phyloP scores from a whole-genome alignment of 106 monocot species.

The Apostasia ramifera region DNA sequence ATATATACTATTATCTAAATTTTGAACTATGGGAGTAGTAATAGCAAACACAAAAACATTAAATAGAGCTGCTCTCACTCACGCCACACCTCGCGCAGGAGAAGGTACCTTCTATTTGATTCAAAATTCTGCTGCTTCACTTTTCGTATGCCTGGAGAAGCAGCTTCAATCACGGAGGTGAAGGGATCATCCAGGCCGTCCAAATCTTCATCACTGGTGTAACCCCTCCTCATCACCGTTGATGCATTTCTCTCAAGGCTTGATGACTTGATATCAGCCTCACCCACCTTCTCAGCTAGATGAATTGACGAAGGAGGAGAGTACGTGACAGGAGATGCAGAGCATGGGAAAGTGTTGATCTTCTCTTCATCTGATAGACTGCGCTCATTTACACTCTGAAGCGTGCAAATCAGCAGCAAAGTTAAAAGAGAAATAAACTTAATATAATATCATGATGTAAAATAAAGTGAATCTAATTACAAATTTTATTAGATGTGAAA shows the following conservation, averaged over 20 bases:
- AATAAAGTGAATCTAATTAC: too few relatives aligned
- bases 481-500: too few relatives aligned
- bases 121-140: background rate
- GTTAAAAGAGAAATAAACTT: too few relatives aligned
- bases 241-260: conserved; percentile 48
- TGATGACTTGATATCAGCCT: conserved; percentile 20
- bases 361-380: conserved; percentile 24
- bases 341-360: conserved; percentile 44
- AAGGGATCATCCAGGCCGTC: conserved; percentile 70
- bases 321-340: conserved; percentile 55
- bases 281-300: conserved; percentile 53
- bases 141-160: conserved; percentile 8
- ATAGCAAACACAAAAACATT: too few relatives aligned
- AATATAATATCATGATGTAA: too few relatives aligned
- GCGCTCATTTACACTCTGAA: conserved; percentile 47
- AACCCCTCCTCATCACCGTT: conserved; percentile 56
- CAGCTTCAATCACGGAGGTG: conserved; percentile 42
- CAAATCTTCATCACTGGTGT: conserved; percentile 92
- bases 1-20: too few relatives aligned
- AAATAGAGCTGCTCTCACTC: conserved; percentile 10
- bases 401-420: too few relatives aligned
- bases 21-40: too few relatives aligned
- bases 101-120: conserved; percentile 36
- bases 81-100: conserved; percentile 65
- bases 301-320: conserved; percentile 39